These are phyloP conservation scores for Nosema granulosis DNA, from an alignment of 371 early-diverging fungal species.

Conservation along the genomic window DNA sequence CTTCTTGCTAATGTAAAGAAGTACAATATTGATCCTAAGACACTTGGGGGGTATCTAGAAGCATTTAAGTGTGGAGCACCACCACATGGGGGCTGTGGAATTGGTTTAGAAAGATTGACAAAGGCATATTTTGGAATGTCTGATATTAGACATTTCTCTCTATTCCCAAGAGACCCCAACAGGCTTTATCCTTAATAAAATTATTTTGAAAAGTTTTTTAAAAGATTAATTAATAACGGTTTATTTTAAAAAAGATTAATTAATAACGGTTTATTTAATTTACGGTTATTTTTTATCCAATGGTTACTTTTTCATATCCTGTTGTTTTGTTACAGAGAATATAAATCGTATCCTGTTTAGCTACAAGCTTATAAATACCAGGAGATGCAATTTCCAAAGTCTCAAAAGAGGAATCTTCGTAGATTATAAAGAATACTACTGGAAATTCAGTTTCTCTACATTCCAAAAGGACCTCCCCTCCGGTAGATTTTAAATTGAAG, in stretches of 20 bases:
- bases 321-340: too few relatives aligned
- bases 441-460: too few relatives aligned
- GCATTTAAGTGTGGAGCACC: constrained; percentile 96
- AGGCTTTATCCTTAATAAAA: constrained; percentile 79
- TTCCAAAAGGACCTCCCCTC: too few relatives aligned
- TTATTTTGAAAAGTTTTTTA: background rate
- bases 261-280: too few relatives aligned
- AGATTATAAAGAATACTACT: too few relatives aligned
- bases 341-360: too few relatives aligned
- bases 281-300: too few relatives aligned
- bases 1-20: constrained; percentile 76
- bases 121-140: constrained; percentile 88
- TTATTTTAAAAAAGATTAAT: background rate
- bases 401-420: too few relatives aligned
- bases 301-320: too few relatives aligned
- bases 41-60: constrained; percentile 85
- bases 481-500: too few relatives aligned
- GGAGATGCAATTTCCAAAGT: too few relatives aligned
- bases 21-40: constrained; percentile 75
- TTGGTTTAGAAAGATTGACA: constrained; percentile 86
- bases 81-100: constrained; percentile 96
- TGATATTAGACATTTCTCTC: constrained; percentile 86
- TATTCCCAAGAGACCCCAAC: constrained; percentile 98
- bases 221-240: background rate
- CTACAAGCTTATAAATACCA: too few relatives aligned